Conservation (phyloP, 148 eudicot genomes). For the Oxyria digyna region DNA sequence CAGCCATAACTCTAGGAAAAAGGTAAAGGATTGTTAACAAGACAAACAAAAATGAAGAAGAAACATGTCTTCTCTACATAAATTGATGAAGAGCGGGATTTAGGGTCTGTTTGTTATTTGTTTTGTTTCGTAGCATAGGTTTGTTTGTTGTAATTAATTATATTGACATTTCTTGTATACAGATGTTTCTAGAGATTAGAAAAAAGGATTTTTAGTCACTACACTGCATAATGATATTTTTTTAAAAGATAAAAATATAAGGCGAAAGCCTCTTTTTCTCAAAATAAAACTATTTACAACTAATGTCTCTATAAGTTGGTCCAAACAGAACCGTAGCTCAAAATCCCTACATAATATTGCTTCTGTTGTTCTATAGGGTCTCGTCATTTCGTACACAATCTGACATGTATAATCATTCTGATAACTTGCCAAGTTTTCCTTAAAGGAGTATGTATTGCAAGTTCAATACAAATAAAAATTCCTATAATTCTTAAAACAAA, state of each 20-base stretch:
- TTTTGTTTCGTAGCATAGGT: too few relatives aligned
- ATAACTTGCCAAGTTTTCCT: not conserved
- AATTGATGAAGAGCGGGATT: not conserved
- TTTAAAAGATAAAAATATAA: too few relatives aligned
- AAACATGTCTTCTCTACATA: not conserved
- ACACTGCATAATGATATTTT: too few relatives aligned
- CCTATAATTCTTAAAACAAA: not conserved
- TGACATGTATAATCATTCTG: not conserved
- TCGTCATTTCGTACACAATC: not conserved
- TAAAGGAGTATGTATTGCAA: not conserved
- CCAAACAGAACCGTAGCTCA: too few relatives aligned
- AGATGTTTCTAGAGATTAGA: too few relatives aligned
- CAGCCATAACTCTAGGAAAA: slow-evolving; percentile 51
- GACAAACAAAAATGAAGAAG: not conserved
- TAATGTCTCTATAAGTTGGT: too few relatives aligned
- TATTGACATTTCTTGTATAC: too few relatives aligned
- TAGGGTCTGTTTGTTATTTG: too few relatives aligned
- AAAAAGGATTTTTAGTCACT: too few relatives aligned
- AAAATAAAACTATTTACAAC: too few relatives aligned
- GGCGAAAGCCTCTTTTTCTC: too few relatives aligned
- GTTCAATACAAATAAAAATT: not conserved
- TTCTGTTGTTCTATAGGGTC: not conserved
- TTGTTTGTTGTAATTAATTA: too few relatives aligned
- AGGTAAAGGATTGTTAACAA: not conserved
- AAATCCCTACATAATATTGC: not conserved